Evolutionary conservation across 495 filamentous ascomycete genomes (phyloP), one percentile per base, ranked within the genome.

Genomic region (Neurospora cerealis): DNA sequence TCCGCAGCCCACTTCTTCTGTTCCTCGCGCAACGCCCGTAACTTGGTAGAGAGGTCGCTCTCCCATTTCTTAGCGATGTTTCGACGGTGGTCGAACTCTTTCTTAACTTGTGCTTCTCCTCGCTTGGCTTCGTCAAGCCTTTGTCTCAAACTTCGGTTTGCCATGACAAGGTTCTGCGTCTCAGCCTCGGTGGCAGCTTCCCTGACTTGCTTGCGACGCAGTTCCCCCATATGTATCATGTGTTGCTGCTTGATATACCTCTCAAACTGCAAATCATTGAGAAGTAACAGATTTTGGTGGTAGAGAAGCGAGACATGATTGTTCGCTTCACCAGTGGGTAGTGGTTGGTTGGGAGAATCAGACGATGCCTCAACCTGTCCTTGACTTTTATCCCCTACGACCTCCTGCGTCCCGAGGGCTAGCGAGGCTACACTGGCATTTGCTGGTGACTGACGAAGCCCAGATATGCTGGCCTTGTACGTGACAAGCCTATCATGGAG

Each of bases 231-330:
- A 75, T 93, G 91, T 4, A 87, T 86, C 72, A 92, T 85, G 79
- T 93, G 91, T 76, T 93, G 91, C 72, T 91, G 88, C 76, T 92
- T 93, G 72, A 93, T 85, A 78, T 92, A 93, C 28, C 90, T 83
- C 79, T 94, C 92, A 73, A 92, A 93, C 75, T 91, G 91, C 44
- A 94, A 86, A 77, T 94, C 91, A 72, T 93, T 93, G 44, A 88
- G 86, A 10, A 93, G 79, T 17, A 93, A 83, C 71, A 91, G 85
- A 71, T 90, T 85, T 77, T 93, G 88, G 71, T 89, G 86, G 72
- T 92, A 86, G 1, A 93, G 82, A 73, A 87, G 86, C 28, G 88
- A 85, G 62, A 89, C 81, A 70, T 87, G 86, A 41, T 84, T 83
- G 42, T 71, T 79, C 24, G 69, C 69, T 7, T 76, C 79, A 5